Conservation (phyloP, 2,329 filamentous ascomycete species). For the Penicillium thymicola region DNA sequence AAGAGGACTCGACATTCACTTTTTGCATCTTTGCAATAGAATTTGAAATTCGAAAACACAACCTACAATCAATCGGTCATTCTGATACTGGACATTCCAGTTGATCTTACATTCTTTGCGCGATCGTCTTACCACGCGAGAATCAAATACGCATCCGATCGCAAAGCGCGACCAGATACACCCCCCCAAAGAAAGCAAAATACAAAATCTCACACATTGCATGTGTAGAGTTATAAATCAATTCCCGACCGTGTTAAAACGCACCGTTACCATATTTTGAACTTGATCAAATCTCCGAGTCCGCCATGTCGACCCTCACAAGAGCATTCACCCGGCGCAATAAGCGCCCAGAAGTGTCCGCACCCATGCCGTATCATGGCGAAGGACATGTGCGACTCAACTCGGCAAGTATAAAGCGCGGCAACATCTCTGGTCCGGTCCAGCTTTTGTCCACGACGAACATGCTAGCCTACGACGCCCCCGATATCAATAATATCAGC, state of each 20-base stretch:
- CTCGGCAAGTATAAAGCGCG: constrained; percentile 46
- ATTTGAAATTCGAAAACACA: not conserved
- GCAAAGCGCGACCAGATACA: not conserved
- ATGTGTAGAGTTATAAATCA: constrained; percentile 3
- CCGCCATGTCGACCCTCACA: constrained; percentile 39
- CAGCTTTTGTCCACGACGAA: constrained; percentile 92
- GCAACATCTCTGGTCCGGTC: constrained; percentile 75
- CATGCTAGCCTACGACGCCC: constrained; percentile 91
- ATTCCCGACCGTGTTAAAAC: constrained; percentile 5
- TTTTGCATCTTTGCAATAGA: constrained; percentile 4
- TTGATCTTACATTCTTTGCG: constrained; percentile 34
- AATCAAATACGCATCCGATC: constrained; percentile 19
- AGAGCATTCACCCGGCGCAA: constrained; percentile 50
- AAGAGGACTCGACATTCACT: constrained; percentile 21
- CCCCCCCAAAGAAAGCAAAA: not conserved
- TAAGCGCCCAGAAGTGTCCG: constrained; percentile 46
- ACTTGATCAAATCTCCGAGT: not conserved
- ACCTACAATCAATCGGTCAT: not conserved
- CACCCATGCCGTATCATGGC: constrained; percentile 41
- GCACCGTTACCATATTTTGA: not conserved
- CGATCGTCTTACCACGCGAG: constrained; percentile 29
- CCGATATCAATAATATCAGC: constrained; percentile 60
- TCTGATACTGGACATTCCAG: constrained; percentile 30
- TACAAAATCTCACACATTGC: constrained; percentile 3
- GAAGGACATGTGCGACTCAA: constrained; percentile 46